phyloP scores from a whole-genome alignment of 495 filamentous ascomycete species.

The Neurospora sp. region DNA sequence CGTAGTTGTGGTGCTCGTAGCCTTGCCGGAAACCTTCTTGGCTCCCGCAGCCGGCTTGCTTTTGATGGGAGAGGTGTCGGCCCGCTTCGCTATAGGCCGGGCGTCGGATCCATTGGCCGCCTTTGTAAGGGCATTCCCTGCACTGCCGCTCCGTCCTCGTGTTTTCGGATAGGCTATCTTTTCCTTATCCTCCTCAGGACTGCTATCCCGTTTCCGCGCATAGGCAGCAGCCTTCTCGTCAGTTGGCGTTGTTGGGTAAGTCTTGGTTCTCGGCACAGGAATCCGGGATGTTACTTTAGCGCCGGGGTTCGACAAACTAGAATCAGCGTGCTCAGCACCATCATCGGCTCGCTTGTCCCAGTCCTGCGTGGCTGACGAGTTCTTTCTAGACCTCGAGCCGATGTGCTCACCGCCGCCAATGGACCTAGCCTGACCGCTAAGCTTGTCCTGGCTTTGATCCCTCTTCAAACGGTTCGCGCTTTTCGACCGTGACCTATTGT shows the following conservation, averaged over 20 bases:
- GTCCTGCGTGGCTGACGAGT: constrained; percentile 24
- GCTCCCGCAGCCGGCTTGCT: constrained; percentile 10
- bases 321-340: constrained; percentile 53
- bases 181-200: constrained; percentile 47
- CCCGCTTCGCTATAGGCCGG: constrained; percentile 32
- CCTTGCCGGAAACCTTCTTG: constrained; percentile 36
- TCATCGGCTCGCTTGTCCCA: constrained; percentile 47
- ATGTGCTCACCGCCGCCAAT: constrained; percentile 14
- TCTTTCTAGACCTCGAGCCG: constrained; percentile 34
- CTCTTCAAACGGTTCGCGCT: constrained; percentile 45
- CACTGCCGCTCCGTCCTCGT: constrained; percentile 64
- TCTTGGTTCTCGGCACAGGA: constrained; percentile 65
- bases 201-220: constrained; percentile 50
- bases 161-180: constrained; percentile 45
- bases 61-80: constrained; percentile 41
- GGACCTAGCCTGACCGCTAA: constrained; percentile 16
- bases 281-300: constrained; percentile 56
- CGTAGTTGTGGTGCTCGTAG: constrained; percentile 28
- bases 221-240: constrained; percentile 27
- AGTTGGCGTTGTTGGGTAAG: not conserved
- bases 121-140: constrained; percentile 44
- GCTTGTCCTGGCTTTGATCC: constrained; percentile 21
- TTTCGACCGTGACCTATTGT: constrained; percentile 20
- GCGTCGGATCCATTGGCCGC: constrained; percentile 26
- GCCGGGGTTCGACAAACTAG: constrained; percentile 27